These are phyloP conservation scores for Chernovozyma sophiae-reginae DNA, from an alignment of 1,139 yeast genomes.

Conservation along the genomic window DNA sequence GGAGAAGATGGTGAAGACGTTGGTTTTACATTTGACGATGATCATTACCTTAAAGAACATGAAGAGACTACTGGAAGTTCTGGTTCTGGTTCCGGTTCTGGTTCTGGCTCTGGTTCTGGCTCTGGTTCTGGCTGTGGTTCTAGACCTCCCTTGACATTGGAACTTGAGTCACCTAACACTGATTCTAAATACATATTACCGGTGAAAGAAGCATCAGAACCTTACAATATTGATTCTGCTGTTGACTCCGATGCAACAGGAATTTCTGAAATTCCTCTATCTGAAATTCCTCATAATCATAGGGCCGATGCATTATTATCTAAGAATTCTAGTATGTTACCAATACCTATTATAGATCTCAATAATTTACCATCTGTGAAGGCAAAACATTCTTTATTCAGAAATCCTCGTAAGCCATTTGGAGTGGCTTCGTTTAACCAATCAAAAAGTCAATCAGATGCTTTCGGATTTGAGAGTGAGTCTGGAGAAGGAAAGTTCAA, in stretches of 20 bases:
- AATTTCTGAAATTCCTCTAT: conserved; percentile 8
- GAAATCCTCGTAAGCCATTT: conserved; percentile 56
- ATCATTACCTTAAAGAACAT: not conserved
- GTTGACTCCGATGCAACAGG: conserved; percentile 10
- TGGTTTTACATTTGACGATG: conserved; percentile 4
- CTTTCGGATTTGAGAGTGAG: conserved; percentile 1
- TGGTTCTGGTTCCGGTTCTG: not conserved
- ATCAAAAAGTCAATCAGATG: conserved; percentile 23
- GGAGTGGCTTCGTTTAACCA: conserved; percentile 54
- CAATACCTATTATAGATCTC: conserved; percentile 37
- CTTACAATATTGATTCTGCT: conserved; percentile 5
- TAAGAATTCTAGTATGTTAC: conserved; percentile 36
- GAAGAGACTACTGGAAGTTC: not conserved
- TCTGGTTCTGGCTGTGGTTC: not conserved
- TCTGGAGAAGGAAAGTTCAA: conserved; percentile 42
- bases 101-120: not conserved
- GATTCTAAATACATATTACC: not conserved
- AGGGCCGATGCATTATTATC: conserved; percentile 46
- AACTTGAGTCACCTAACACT: not conserved
- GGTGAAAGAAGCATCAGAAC: not conserved
- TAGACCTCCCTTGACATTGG: not conserved
- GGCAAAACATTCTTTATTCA: conserved; percentile 27
- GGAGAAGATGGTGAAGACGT: not conserved
- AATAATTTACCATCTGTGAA: conserved; percentile 12
- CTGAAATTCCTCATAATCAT: conserved; percentile 35